Percentiles rank a stretch among this genome's conserved stretches.
These are phyloP conservation scores for Aristolochia contorta DNA, from an alignment of 164 flowering plant genomes.

Conservation along the genomic window DNA sequence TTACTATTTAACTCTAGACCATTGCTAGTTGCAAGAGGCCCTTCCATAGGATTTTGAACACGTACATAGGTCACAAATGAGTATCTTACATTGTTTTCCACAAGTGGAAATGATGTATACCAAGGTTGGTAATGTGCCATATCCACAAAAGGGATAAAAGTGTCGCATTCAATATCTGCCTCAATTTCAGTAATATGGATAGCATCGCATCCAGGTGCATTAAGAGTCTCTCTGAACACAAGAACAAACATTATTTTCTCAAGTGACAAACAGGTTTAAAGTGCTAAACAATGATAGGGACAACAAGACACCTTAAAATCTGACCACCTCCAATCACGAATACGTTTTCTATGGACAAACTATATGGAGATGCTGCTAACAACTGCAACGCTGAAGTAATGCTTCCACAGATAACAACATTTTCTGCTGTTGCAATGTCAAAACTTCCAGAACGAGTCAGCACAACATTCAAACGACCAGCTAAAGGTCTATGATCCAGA, in stretches of 20 bases:
- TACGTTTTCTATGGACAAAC: slow-evolving; percentile 72
- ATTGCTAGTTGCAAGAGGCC: slow-evolving; percentile 15
- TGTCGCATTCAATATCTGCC: slow-evolving; percentile 70
- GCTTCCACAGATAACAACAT: slow-evolving; percentile 84
- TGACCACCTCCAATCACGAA: slow-evolving; percentile 93
- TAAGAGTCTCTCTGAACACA: slow-evolving; percentile 62
- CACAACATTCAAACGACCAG: slow-evolving; percentile 90
- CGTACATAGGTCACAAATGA: slow-evolving; percentile 73
- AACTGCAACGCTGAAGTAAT: slow-evolving; percentile 68
- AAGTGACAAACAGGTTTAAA: not conserved
- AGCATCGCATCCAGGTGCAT: slow-evolving; percentile 77
- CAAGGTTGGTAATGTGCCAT: slow-evolving; percentile 62
- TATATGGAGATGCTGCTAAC: slow-evolving; percentile 72
- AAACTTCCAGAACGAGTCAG: slow-evolving; percentile 80
- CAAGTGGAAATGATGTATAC: slow-evolving; percentile 68
- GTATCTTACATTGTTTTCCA: slow-evolving; percentile 55
- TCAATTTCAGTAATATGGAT: slow-evolving; percentile 82
- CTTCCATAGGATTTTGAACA: slow-evolving; percentile 37
- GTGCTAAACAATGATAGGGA: not conserved
- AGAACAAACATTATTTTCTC: not conserved
- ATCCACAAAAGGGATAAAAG: slow-evolving; percentile 76
- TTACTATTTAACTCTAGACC: slow-evolving; percentile 19
- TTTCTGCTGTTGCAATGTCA: slow-evolving; percentile 68
- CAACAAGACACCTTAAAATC: slow-evolving; percentile 42
- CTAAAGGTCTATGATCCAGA: slow-evolving; percentile 55